Evolutionary conservation across 768 basidiomycete genomes (phyloP), one percentile per base, ranked within the genome.

Genomic region (Cantharellus anzutake): DNA sequence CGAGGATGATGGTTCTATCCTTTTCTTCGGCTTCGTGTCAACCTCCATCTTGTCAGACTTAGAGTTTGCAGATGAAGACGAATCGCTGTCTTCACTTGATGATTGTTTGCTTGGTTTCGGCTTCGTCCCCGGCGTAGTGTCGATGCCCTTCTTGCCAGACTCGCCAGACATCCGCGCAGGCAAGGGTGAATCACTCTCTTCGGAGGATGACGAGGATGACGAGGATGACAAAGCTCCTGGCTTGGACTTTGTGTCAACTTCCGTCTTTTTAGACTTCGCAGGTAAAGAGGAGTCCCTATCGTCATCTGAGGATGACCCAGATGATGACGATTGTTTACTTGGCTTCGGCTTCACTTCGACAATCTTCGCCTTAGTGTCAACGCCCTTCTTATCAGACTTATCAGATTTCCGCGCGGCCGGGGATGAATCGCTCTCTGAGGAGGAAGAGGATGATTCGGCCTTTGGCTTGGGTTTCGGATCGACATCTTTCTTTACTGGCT

Each of bases 361-460:
- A 29, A 11, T 29, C 29, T 48, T 48, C 11, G 44, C 44, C 44
- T 48, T 48, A 11, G 44, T 29, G 11, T 11, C 20, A 29, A 29
- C 20, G 44, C 44, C 29, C 29, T 48, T 11, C 11, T 11, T 11
- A 48, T 48, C 29, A 11, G 44, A 29, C 11, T 48, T 11, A 48
- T 11, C 44, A 11, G 44, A 29, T 11, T 11, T 41, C 44, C 53
- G 55, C 40, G n/a, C 68, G 20, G 20, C 67, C 2, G 68, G 41
- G 4, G 68, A 67, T 3, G 68, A 66, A 41, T 69, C 70, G 4
- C 65, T 66, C 50, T 65, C 63, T 39, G 65, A 68, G 4, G 56
- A 62, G 4, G 64, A 65, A 11, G 61, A 63, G 29, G 44, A 48
- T 11, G 44, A 48, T 29, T 11, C 44, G 29, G 44, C 44, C 44